Conservation (phyloP, 192 early-diverging fungal species). For the Chytriomyces sp. region DNA sequence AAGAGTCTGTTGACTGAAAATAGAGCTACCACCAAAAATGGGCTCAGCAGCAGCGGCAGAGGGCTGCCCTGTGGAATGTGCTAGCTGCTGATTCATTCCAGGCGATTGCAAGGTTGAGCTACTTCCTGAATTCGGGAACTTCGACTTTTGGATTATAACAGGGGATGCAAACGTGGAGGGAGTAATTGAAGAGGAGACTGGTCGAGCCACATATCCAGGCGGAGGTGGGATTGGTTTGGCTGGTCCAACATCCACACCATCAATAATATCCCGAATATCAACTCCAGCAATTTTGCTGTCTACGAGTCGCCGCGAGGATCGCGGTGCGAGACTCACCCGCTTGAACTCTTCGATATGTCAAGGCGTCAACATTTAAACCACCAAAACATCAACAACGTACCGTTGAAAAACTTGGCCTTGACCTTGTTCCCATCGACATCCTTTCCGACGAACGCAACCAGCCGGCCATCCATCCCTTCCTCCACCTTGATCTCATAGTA, state of each 20-base stretch:
- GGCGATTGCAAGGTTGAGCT: too few relatives aligned
- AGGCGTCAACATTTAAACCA: background rate
- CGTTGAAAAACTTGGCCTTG: conserved; percentile 4
- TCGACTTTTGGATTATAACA: too few relatives aligned
- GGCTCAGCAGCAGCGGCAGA: too few relatives aligned
- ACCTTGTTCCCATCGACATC: conserved; percentile 7
- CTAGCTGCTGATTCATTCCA: too few relatives aligned
- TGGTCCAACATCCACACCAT: conserved; percentile 21
- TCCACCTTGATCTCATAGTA: conserved; percentile 39
- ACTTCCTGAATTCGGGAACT: too few relatives aligned
- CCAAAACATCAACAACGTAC: conserved; percentile 12
- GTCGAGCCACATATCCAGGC: background rate
- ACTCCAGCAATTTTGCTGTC: conserved; percentile 22
- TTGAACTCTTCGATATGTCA: conserved; percentile 25
- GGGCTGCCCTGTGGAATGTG: too few relatives aligned
- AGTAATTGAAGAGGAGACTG: background rate
- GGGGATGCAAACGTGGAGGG: background rate
- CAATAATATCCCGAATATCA: conserved; percentile 21
- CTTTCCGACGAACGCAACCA: conserved; percentile 43
- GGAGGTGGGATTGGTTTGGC: conserved; percentile 5
- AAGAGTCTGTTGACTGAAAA: background rate
- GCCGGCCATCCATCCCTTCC: conserved; percentile 6
- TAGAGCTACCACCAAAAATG: too few relatives aligned
- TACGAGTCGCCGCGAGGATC: conserved; percentile 30
- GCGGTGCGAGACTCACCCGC: conserved; percentile 27